phyloP scores from a whole-genome alignment of 495 filamentous ascomycete species.

The Hyaloscypha variabilis region DNA sequence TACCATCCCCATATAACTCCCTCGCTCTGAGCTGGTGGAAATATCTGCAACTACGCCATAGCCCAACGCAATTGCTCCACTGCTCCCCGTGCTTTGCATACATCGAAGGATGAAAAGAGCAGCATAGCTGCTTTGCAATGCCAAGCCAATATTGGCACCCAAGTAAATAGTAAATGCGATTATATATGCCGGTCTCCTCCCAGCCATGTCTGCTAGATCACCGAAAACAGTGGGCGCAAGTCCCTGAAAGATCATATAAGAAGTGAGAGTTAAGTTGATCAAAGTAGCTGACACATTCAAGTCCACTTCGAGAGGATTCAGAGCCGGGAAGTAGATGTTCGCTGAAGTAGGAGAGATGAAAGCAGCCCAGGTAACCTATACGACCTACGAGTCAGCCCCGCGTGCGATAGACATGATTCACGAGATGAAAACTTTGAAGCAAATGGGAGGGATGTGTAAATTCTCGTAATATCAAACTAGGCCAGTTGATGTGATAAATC shows the following conservation, averaged over 20 bases:
- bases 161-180: slow-evolving; percentile 60
- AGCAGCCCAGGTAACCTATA: slow-evolving; percentile 52
- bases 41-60: slow-evolving; percentile 67
- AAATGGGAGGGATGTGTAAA: too few relatives aligned
- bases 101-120: slow-evolving; percentile 64
- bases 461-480: too few relatives aligned
- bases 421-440: too few relatives aligned
- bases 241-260: slow-evolving; percentile 66
- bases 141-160: slow-evolving; percentile 64
- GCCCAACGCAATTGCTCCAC: slow-evolving; percentile 57
- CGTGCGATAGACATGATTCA: too few relatives aligned
- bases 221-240: slow-evolving; percentile 62
- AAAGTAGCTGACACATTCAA: slow-evolving; percentile 58
- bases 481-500: too few relatives aligned
- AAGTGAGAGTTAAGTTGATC: slow-evolving; percentile 70
- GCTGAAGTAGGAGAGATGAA: slow-evolving; percentile 76
- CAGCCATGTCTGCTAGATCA: slow-evolving; percentile 60
- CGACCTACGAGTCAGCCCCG: too few relatives aligned
- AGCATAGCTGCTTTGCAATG: slow-evolving; percentile 60
- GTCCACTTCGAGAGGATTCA: slow-evolving; percentile 57
- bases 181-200: slow-evolving; percentile 62
- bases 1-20: slow-evolving; percentile 60
- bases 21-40: slow-evolving; percentile 57
- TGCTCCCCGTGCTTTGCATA: slow-evolving; percentile 64
- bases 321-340: slow-evolving; percentile 79